These are phyloP conservation scores for Torulaspora globosa DNA, from an alignment of 1,139 yeast species.

Conservation along the genomic window DNA sequence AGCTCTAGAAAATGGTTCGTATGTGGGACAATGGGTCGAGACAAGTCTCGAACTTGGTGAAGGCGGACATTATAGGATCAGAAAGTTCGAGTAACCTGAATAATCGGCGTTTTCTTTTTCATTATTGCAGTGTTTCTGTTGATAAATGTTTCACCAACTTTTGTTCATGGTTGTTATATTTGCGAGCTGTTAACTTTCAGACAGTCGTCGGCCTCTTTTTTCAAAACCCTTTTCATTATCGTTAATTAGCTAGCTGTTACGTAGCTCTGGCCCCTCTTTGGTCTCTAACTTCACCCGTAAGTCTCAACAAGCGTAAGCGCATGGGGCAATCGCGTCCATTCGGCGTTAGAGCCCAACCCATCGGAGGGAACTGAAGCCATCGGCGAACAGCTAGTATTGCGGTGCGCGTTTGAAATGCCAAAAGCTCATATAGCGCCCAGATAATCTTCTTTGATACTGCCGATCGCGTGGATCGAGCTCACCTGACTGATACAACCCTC, in stretches of 20 bases:
- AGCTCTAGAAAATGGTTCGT: slow-evolving; percentile 37
- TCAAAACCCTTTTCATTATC: slow-evolving; percentile 3
- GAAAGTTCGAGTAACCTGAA: slow-evolving; percentile 1
- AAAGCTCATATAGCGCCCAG: slow-evolving; percentile 63
- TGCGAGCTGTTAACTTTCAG: not conserved
- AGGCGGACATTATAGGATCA: slow-evolving; percentile 35
- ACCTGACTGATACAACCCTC: slow-evolving; percentile 98
- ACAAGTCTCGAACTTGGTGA: slow-evolving; percentile 30
- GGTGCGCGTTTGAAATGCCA: not conserved
- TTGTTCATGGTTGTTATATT: not conserved
- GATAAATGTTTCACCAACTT: not conserved
- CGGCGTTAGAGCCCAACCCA: no score
- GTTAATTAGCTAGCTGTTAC: slow-evolving; percentile 1
- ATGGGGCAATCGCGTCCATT: not conserved
- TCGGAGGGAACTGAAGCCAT: no score
- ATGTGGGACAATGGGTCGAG: slow-evolving; percentile 36
- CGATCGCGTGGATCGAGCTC: slow-evolving; percentile 94
- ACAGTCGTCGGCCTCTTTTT: not conserved
- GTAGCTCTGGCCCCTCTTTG: slow-evolving; percentile 1
- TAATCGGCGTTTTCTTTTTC: not conserved
- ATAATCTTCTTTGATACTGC: slow-evolving; percentile 95
- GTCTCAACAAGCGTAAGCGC: not conserved
- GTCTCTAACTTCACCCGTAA: not conserved
- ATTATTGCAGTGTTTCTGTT: not conserved
- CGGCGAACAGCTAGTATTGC: not conserved